Conservation (phyloP, 768 basidiomycete genomes). For the Auricularia cornea region DNA sequence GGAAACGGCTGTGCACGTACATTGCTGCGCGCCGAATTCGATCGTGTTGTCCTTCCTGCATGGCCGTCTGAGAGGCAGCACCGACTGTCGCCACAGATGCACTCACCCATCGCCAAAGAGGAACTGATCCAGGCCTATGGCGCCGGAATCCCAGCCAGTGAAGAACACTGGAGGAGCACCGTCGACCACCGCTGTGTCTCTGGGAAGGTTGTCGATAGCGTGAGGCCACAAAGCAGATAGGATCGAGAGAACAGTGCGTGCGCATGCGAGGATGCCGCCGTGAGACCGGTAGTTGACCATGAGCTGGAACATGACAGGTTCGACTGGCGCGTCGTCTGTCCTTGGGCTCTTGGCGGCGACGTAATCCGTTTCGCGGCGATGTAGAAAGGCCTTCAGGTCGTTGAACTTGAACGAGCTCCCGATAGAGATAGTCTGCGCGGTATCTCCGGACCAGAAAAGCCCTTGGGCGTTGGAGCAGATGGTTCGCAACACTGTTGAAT, state of each 20-base stretch:
- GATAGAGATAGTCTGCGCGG: constrained; percentile 67
- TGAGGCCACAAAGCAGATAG: constrained; percentile 55
- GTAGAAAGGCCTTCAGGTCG: constrained; percentile 60
- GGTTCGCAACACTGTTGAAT: constrained; percentile 50
- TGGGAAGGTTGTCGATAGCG: constrained; percentile 49
- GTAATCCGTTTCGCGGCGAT: constrained; percentile 46
- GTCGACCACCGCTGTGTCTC: constrained; percentile 46
- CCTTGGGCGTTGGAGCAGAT: constrained; percentile 60
- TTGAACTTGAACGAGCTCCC: constrained; percentile 67
- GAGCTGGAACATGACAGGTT: constrained; percentile 48
- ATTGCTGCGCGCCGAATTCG: constrained; percentile 49
- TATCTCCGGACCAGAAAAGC: constrained; percentile 73
- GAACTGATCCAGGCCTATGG: constrained; percentile 42
- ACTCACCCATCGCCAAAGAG: constrained; percentile 25
- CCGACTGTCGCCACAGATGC: background rate
- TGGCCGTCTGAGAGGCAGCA: background rate
- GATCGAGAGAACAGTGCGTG: constrained; percentile 52
- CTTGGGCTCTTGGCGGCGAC: no score
- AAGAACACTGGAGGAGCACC: constrained; percentile 55
- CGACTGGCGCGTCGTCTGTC: background rate
- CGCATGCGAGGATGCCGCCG: constrained; percentile 66
- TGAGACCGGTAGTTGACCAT: constrained; percentile 63
- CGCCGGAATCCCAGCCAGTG: constrained; percentile 30
- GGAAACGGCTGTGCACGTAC: constrained; percentile 2
- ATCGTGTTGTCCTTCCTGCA: constrained; percentile 21